These are phyloP conservation scores for Aureobasidium uvarum DNA, from an alignment of 2,329 filamentous ascomycete genomes.

Conservation along the genomic window DNA sequence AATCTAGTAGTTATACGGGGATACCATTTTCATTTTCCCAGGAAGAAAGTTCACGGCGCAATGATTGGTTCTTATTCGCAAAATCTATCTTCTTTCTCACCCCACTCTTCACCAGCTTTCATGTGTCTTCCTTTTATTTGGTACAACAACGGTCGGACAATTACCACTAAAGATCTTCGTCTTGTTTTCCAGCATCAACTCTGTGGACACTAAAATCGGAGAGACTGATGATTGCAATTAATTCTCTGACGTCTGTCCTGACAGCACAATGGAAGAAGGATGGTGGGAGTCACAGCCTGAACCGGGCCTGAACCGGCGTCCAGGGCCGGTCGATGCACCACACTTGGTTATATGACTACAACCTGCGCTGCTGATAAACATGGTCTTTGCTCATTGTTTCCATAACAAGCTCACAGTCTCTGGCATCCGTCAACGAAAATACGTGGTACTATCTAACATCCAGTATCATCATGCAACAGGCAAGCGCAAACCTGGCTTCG, in stretches of 20 bases:
- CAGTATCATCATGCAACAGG: background rate
- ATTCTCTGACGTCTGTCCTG: background rate
- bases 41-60: constrained; percentile 22
- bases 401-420: background rate
- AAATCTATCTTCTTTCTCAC: constrained; percentile 23
- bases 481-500: background rate
- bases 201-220: background rate
- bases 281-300: background rate
- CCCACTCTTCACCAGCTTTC: background rate
- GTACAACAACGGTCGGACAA: no score
- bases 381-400: background rate
- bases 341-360: background rate
- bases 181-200: no score
- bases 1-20: constrained; percentile 25
- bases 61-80: constrained; percentile 24
- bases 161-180: no score
- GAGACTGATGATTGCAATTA: background rate
- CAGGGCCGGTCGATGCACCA: background rate
- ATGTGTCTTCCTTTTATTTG: background rate
- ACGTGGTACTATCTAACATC: background rate
- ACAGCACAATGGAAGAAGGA: background rate
- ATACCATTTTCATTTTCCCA: constrained; percentile 21
- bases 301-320: constrained; percentile 14
- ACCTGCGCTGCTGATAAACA: background rate
- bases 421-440: background rate